Evolutionary conservation across 345 rosid species (phyloP).

Genomic region (Citrus unshiu): DNA sequence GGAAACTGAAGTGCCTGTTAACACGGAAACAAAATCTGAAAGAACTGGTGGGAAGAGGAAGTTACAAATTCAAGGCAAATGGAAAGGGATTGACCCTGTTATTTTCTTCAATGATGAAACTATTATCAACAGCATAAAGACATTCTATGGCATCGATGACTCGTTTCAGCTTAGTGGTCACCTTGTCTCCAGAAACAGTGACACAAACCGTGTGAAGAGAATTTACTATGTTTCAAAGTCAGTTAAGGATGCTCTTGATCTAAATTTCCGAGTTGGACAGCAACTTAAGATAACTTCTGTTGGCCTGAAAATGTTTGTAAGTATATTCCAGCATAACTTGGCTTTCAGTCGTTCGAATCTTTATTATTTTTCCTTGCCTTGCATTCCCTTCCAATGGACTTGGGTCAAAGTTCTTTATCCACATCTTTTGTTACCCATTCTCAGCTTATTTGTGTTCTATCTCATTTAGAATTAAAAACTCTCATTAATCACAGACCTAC

Average conservation of each 20-base stretch:
- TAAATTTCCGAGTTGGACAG: conserved; percentile 71
- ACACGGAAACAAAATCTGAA: conserved; percentile 37
- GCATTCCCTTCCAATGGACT: not conserved
- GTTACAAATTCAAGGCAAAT: conserved; percentile 87
- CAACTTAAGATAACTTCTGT: conserved; percentile 86
- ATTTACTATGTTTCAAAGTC: conserved; percentile 86
- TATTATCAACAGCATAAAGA: conserved; percentile 57
- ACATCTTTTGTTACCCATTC: not conserved
- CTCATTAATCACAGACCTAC: not conserved
- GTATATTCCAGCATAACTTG: conserved; percentile 21
- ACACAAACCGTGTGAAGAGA: conserved; percentile 79
- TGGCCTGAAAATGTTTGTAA: conserved; percentile 97
- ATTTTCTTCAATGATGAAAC: conserved; percentile 72
- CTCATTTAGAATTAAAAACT: not conserved
- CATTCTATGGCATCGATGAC: conserved; percentile 76
- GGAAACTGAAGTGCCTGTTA: conserved; percentile 24
- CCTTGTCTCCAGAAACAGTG: conserved; percentile 82
- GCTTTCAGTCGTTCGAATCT: not conserved
- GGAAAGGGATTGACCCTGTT: conserved; percentile 96
- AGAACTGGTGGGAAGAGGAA: conserved; percentile 61
- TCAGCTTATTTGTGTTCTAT: not conserved
- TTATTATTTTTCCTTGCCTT: not conserved
- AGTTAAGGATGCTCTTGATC: conserved; percentile 69
- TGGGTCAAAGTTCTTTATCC: not conserved
- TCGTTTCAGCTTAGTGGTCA: conserved; percentile 69